A percentile compares a stretch with the other conserved stretches of the same genome.
phyloP scores from a whole-genome alignment of 164 flowering plant species.

The Malania oleifera region DNA sequence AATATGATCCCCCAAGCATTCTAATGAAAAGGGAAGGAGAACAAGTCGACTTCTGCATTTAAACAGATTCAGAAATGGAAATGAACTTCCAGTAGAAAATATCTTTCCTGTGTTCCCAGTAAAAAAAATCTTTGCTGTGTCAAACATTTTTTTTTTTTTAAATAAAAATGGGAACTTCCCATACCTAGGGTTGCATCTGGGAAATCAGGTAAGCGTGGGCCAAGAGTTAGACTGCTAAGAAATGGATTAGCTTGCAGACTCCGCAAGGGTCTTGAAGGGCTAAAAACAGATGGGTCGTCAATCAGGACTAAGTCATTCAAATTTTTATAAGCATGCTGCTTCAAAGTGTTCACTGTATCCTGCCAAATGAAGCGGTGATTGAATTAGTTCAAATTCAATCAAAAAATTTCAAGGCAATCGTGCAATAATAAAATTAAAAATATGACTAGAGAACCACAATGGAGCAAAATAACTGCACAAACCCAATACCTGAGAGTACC shows the following conservation, averaged over 20 bases:
- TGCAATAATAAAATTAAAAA: neutral
- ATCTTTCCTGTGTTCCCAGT: too few relatives aligned
- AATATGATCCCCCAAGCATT: too few relatives aligned
- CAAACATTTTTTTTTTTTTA: too few relatives aligned
- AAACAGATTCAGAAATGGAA: too few relatives aligned
- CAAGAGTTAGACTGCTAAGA: constrained; percentile 15
- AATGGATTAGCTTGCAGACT: constrained; percentile 14
- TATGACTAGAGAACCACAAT: neutral
- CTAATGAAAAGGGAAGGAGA: too few relatives aligned
- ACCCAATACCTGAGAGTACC: too few relatives aligned
- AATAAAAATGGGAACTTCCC: neutral
- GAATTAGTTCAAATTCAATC: neutral
- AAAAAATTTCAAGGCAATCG: neutral
- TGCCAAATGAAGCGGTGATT: constrained; percentile 18
- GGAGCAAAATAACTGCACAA: neutral
- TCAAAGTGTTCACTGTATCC: constrained; percentile 43
- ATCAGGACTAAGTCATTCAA: constrained; percentile 23
- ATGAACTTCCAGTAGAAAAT: too few relatives aligned
- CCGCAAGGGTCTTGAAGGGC: constrained; percentile 18
- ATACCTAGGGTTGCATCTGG: constrained; percentile 32
- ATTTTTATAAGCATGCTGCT: constrained; percentile 42
- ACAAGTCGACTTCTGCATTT: too few relatives aligned
- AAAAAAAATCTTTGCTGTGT: too few relatives aligned
- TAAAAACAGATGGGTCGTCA: constrained; percentile 10
- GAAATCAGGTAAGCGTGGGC: constrained; percentile 13